Base-by-base conservation (phyloP, 2,329 filamentous ascomycete species). In the Metarhizium robertsii region DNA sequence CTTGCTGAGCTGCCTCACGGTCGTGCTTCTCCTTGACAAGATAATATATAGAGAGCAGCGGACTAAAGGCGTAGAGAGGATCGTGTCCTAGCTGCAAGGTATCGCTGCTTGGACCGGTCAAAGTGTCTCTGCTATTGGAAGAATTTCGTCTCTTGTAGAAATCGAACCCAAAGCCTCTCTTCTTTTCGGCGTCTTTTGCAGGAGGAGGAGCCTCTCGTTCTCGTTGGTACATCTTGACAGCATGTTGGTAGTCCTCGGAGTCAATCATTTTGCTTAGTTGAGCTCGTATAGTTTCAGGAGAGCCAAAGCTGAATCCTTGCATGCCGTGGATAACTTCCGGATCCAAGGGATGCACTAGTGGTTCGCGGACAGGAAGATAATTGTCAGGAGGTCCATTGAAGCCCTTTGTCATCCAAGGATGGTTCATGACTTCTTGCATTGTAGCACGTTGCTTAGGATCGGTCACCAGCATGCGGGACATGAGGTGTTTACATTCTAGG, bases 301-400 rank as follows among this genome's bases (percentile, higher is more conserved):
- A 81, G 1, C 94, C 94, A 73, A 97, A 99, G 69, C 97, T 95
- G 69, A 99, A 99, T 2, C 94, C 94, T 29, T 91, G 95, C 94
- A 99, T 99, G 62, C 89, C 92, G 51, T 90, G 83, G 55, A 99
- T 83, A 4, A 97, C 86, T 47, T 88, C 86, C 2, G 81, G 76
- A 66, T 97, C 92, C 10, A 99, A 75, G 6, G 92, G 92, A 14
- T 95, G 75, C 42, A 87, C 82, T n/a, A 97, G 71, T 2, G 94
- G 90, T 63, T 96, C 92, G 51, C 94, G 86, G 36, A 76, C 72
- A 3, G 92, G 92, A 2, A 99, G 77, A 60, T 88, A 90, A 65
- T 96, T 99, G 59, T 97, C 94, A 0, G 92, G 92, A 8, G 91
- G 85, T 2, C 83, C 84, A 65, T 80, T 87, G 69, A 91, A 97